Base-by-base conservation (phyloP, 176 grass and related monocot genomes). In the Calamus simplicifolius region DNA sequence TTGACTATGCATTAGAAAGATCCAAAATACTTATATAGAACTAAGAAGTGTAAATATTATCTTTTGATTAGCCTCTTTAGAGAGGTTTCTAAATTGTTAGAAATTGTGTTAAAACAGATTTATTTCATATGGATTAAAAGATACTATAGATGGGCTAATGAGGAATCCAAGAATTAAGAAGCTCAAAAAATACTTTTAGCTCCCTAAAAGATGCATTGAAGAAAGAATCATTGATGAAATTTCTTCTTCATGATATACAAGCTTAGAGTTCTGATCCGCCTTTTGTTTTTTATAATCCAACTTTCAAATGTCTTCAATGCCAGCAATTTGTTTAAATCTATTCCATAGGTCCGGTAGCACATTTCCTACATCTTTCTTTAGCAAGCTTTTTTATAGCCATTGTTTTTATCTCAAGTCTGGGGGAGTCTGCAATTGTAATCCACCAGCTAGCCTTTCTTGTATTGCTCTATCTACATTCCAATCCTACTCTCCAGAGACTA, bases 341-440 rank as follows among this genome's bases (percentile, higher is more conserved):
- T 77, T 55, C 15, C 86, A 61, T 28, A 82, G 64, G 2, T 77
- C 83, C 23, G 82, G 80, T 79, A 0, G 48, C 56, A 13, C 72
- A 77, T 29, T 91, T 63, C 10, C 79, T 79, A 5, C 75, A 73
- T 63, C 75, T 59, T 67, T 86, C 82, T 19, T 77, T 86, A 15
- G 74, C 66, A 23, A 86, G 79, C 68, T 73, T 85, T 68, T 91
- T 83, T 18, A 91, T 63, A 18, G 88, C 88, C 82, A 86, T 79
- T 7, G 88, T 83, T 81, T 91, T 1, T 82, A 71, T 29, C 82
- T 68, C 51, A 91, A 58, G 25, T 91, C 87, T 0, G 83, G 68
- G 1, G 86, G 48, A 51, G 73, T 77, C 1, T 86, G 77, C 10
- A 91, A 59, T 55, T 83, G 83, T 29, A 92, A 27, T 23, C 83